Conservation (phyloP, 441 rosid species). For the Euphorbia neoarborescens region DNA sequence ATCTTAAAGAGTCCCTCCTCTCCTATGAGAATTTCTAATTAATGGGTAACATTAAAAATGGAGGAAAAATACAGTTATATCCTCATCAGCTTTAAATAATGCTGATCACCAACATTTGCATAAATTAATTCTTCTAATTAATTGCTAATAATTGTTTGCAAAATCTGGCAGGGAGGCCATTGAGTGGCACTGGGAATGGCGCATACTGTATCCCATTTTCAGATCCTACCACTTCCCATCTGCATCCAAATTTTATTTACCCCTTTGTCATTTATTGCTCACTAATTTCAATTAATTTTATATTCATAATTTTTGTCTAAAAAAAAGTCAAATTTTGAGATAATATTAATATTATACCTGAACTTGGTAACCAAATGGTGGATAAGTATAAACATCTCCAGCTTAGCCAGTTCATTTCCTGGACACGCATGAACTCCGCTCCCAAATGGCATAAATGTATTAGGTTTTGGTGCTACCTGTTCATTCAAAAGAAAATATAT, state of each 20-base stretch:
- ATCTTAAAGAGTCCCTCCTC: neutral
- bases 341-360: constrained; percentile 31
- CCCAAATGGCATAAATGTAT: constrained; percentile 69
- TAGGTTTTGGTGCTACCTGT: constrained; percentile 52
- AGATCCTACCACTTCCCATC: constrained; percentile 66
- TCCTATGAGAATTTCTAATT: constrained; percentile 8
- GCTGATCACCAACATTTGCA: neutral
- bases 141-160: constrained; percentile 36
- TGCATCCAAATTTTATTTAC: constrained; percentile 25
- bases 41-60: constrained; percentile 1
- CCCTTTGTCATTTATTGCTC: constrained; percentile 7
- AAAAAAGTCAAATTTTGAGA: neutral
- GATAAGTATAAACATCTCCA: constrained; percentile 55
- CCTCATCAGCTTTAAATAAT: constrained; percentile 3
- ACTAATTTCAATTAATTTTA: neutral
- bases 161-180: constrained; percentile 67
- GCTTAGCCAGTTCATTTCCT: constrained; percentile 70
- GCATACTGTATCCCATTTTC: constrained; percentile 50
- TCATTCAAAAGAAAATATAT: neutral
- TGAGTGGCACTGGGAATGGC: constrained; percentile 67
- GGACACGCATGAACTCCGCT: constrained; percentile 67
- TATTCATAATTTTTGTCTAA: neutral
- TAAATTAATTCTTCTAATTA: constrained; percentile 12
- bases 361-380: constrained; percentile 59
- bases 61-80: neutral